phyloP scores from a whole-genome alignment of 1,284 basidiomycete genomes.

The Heterobasidion irregulare region DNA sequence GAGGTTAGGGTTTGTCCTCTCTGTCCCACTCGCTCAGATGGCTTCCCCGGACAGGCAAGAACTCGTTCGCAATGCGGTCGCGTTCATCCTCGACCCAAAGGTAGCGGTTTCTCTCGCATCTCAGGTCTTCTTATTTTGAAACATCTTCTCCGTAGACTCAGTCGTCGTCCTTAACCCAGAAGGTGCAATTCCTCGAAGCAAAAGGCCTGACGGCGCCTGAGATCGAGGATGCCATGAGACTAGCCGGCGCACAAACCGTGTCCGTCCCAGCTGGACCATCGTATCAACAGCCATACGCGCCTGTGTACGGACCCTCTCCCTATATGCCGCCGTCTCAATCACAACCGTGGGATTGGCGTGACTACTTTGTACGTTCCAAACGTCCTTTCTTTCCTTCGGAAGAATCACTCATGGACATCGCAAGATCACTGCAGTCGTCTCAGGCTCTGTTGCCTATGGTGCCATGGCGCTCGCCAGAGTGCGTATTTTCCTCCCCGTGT shows the following conservation, averaged over 20 bases:
- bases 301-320: conserved; percentile 33
- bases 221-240: conserved; percentile 81
- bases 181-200: conserved; percentile 89
- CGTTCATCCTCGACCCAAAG: conserved; percentile 74
- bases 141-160: conserved; percentile 39
- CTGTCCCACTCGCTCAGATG: conserved; percentile 22
- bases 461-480: conserved; percentile 82
- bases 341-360: conserved; percentile 83
- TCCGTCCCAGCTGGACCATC: conserved; percentile 17
- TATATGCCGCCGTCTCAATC: conserved; percentile 30
- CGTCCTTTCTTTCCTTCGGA: neutral
- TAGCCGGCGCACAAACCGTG: conserved; percentile 33
- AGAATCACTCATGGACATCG: neutral
- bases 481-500: conserved; percentile 15
- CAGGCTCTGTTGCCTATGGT: conserved; percentile 85
- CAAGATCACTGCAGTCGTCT: conserved; percentile 91
- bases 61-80: conserved; percentile 72
- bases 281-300: conserved; percentile 26
- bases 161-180: conserved; percentile 74
- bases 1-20: conserved; percentile 7
- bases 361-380: conserved; percentile 74
- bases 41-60: conserved; percentile 55
- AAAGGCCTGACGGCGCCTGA: conserved; percentile 84
- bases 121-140: neutral
- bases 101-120: conserved; percentile 24